phyloP scores from a whole-genome alignment of 371 early-diverging fungal species.

The Mycotypha africana region DNA sequence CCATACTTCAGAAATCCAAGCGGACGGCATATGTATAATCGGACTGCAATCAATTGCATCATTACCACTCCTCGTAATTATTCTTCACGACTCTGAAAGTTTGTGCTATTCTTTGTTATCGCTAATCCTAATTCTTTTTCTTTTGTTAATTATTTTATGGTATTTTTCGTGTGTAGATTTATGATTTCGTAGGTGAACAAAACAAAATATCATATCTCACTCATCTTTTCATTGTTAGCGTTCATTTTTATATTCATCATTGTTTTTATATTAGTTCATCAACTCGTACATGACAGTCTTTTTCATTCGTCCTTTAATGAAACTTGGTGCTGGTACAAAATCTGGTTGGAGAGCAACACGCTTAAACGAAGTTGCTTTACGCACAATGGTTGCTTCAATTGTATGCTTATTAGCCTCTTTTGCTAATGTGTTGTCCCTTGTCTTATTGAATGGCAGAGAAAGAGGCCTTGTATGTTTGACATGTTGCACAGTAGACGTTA shows the following conservation, averaged over 20 bases:
- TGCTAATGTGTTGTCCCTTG: constrained; percentile 41
- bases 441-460: constrained; percentile 38
- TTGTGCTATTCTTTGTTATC: no score
- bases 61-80: constrained; percentile 36
- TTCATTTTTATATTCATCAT: neutral
- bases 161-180: constrained; percentile 14
- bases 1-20: constrained; percentile 32
- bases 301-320: constrained; percentile 39
- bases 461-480: constrained; percentile 50
- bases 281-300: constrained; percentile 44
- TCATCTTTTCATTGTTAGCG: no score
- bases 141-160: no score
- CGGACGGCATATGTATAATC: constrained; percentile 36
- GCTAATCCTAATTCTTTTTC: no score
- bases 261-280: constrained; percentile 22
- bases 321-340: constrained; percentile 11
- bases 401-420: constrained; percentile 42
- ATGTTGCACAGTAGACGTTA: constrained; percentile 52
- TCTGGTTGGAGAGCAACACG: constrained; percentile 34
- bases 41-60: constrained; percentile 42
- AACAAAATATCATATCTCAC: no score
- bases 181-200: constrained; percentile 35
- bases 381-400: constrained; percentile 44
- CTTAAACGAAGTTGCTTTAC: constrained; percentile 40
- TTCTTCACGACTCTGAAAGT: no score